phyloP scores from a whole-genome alignment of 495 filamentous ascomycete species.

The Polyplosphaeria fusca region DNA sequence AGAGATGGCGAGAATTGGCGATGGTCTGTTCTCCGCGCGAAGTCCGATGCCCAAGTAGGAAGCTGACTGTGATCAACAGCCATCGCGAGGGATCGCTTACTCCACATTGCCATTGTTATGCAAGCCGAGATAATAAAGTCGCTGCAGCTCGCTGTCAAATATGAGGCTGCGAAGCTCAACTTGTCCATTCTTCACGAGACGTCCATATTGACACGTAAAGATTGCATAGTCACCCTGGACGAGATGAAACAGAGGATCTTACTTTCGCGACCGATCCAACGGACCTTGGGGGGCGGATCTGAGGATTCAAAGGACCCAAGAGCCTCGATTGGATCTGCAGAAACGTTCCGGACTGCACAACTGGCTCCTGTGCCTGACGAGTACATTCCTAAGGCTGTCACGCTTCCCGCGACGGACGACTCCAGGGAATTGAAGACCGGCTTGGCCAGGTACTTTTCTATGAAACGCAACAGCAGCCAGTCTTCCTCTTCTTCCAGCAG shows the following conservation, averaged over 20 bases:
- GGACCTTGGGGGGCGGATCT: constrained; percentile 9
- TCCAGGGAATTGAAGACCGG: constrained; percentile 12
- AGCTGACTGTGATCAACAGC: constrained; percentile 16
- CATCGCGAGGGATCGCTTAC: constrained; percentile 39
- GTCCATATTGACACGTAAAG: constrained; percentile 38
- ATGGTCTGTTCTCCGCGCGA: constrained; percentile 38
- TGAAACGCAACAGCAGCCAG: constrained; percentile 2
- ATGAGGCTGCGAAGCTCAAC: constrained; percentile 41
- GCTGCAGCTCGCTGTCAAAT: constrained; percentile 42
- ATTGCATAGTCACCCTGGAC: constrained; percentile 37
- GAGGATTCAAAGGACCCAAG: background rate
- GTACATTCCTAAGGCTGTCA: constrained; percentile 24
- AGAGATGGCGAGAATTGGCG: constrained; percentile 35
- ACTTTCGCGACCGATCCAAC: constrained; percentile 17
- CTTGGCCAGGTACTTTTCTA: constrained; percentile 22
- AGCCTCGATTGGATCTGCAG: constrained; percentile 17
- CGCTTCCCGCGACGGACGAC: constrained; percentile 13
- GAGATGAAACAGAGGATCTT: constrained; percentile 43
- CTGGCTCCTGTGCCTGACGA: constrained; percentile 5
- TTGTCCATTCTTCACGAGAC: constrained; percentile 42
- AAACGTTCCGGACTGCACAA: constrained; percentile 7
- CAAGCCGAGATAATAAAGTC: constrained; percentile 47
- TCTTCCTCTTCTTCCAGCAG: constrained; percentile 8
- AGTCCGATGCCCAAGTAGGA: constrained; percentile 6
- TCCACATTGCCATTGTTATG: constrained; percentile 48